Base-by-base conservation (phyloP, 306 rosid species). In the Prunus kanzakura region DNA sequence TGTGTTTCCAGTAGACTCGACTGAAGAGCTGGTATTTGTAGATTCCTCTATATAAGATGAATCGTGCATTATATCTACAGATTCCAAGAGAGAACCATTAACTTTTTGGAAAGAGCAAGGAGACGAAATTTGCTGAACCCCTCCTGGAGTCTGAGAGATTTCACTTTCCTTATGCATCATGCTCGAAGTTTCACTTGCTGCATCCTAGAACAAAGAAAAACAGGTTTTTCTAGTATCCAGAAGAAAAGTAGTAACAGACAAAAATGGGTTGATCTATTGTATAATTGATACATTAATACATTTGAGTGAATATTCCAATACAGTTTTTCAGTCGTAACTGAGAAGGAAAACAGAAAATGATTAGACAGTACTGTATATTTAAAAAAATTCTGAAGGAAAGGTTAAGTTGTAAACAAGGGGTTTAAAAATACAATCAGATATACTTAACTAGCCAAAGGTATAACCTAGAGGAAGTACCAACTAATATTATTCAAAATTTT, bases 181-280 rank as follows among this genome's bases (percentile, higher is more conserved):
- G 73, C 72, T 87, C 55, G 88, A 80, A 82, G 81, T 64, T 75
- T 83, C 86, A 63, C 78, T 78, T 50, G 73, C 82, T 50, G 88
- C 67, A 65, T 82, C 97, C 99, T 96, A 95, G 65, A 67, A 72
- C 18, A 84, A 74, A 81, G 75, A 81, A 62, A 29, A 35, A 69
- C 52, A 45, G 41, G 10, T 60, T 35, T 61, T 72, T 43, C 20
- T 29, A 10, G 6, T 18, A 57, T 41, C 22, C 41, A 41, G 67
- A 16, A 49, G n/a, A 27, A 69, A 47, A 47, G 14, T 3, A 25
- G 22, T 49, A 69, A 23, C 16, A 38, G 29, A 73, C 13, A 8
- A 38, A 72, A 32, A 38, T 15, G 56, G 32, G 38, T 23, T 13
- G 23, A 29, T 29, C 16, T 9, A 23, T 15, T 13, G 68, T 22